Base-by-base conservation (phyloP, 495 filamentous ascomycete genomes). In the Astrocystis sublimbata region DNA sequence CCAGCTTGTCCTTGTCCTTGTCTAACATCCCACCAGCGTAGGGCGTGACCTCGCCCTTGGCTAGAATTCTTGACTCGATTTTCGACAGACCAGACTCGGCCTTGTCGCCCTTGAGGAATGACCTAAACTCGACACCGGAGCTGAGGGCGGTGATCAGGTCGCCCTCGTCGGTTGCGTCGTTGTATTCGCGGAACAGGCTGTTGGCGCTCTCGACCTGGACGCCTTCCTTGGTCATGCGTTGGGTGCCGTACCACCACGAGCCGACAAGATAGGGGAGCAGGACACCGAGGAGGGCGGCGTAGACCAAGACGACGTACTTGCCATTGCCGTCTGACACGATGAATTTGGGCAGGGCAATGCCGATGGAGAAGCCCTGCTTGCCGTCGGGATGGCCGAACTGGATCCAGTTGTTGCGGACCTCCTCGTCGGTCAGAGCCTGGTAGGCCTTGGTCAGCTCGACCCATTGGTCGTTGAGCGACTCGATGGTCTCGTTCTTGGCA, bases 201-300 rank as follows among this genome's bases (percentile, higher is more conserved):
- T 94, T 94, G 58, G 94, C 92, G 73, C 89, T 97, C 65, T 92
- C 90, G 58, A 96, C 87, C 38, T 96, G 81, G 31, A 98, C 89
- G 64, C 89, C 88, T 76, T 98, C 94, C 75, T 91, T 94, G 19
- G 94, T 97, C 71, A 91, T 83, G 49, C 88, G 83, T 71, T 96
- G 92, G 6, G 92, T 96, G 55, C 94, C 94, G 73, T 98, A 98
- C 94, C 94, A 98, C 94, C 94, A 98, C 35, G 88, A 89, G 26
- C 94, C 94, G 38, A 98, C 96, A 50, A 96, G 81, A 70, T 97
- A 98, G 12, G 94, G 94, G 45, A 98, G 76, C 42, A 97, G 76
- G 31, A 97, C 90, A 51, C 93, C 96, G 36, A 98, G 84, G 38
- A 97, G 79, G 42, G 84, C 75, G 9, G 90, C 92, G 72, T 98